phyloP scores from a whole-genome alignment of 305 asterid genomes.

The Petunia hybrid region DNA sequence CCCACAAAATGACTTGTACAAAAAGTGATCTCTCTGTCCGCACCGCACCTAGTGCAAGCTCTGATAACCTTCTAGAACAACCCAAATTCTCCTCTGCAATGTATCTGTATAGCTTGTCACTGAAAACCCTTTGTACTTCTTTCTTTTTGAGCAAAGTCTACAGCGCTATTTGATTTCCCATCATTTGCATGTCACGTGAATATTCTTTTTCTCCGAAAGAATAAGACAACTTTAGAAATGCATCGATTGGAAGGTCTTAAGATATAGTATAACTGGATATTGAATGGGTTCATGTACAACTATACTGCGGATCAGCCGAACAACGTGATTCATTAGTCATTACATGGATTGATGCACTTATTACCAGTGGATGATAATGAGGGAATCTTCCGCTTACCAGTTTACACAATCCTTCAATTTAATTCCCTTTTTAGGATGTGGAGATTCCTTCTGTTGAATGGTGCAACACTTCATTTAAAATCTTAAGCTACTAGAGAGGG shows the following conservation, averaged over 20 bases:
- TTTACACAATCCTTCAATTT: conserved; percentile 4
- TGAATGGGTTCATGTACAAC: conserved; percentile 18
- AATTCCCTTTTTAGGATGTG: not conserved
- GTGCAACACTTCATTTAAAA: too few relatives aligned
- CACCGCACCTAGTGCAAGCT: conserved; percentile 5
- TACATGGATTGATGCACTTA: not conserved
- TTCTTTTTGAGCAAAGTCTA: not conserved
- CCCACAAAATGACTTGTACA: conserved; percentile 16
- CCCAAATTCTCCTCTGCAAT: not conserved
- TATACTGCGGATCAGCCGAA: not conserved
- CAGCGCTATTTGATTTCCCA: not conserved
- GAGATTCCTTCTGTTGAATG: not conserved
- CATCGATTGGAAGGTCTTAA: not conserved
- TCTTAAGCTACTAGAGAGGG: too few relatives aligned
- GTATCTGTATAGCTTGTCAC: conserved; percentile 3
- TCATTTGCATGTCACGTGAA: not conserved
- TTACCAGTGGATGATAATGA: not conserved
- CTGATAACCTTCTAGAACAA: not conserved
- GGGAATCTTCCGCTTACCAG: conserved; percentile 19
- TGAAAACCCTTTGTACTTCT: not conserved
- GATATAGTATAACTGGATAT: not conserved
- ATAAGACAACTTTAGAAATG: not conserved
- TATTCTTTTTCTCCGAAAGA: not conserved
- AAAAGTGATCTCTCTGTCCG: not conserved
- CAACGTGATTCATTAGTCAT: conserved; percentile 16